These are phyloP conservation scores for Cenchrus fungigraminus DNA, from an alignment of 176 grass and related monocot genomes.

Conservation along the genomic window DNA sequence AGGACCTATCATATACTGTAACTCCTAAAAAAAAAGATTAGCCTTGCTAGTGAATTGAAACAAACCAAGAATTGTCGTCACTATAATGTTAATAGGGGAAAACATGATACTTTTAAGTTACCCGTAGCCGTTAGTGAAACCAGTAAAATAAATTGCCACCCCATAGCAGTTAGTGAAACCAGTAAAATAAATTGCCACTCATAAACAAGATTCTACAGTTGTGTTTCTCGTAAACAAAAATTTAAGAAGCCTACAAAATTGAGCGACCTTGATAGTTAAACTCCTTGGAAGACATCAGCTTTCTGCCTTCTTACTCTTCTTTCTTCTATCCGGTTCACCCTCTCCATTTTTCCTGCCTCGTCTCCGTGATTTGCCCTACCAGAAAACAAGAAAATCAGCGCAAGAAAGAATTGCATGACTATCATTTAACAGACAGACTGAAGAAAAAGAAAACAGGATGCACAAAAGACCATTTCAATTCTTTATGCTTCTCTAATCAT, in stretches of 20 bases:
- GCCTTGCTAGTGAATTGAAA: no score
- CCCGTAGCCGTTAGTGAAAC: not conserved
- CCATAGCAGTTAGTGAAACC: not conserved
- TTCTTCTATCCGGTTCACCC: slow-evolving; percentile 47
- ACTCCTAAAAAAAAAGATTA: no score
- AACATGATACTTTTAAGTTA: no score
- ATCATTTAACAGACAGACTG: not conserved
- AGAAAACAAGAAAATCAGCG: slow-evolving; percentile 48
- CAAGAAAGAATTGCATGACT: not conserved
- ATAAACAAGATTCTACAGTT: slow-evolving; percentile 13
- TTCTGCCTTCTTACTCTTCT: slow-evolving; percentile 58
- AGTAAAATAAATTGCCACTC: not conserved
- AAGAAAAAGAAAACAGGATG: not conserved
- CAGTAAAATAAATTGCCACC: not conserved
- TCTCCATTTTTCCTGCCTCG: slow-evolving; percentile 46
- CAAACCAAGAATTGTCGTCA: no score
- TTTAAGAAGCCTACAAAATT: slow-evolving; percentile 27
- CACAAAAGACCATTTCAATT: not conserved
- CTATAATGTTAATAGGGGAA: no score
- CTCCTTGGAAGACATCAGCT: slow-evolving; percentile 23
- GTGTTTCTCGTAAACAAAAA: not conserved
- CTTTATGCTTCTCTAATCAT: not conserved
- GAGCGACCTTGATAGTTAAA: not conserved
- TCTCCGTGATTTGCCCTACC: slow-evolving; percentile 57
- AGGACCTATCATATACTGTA: no score